Base-by-base conservation (phyloP, 129 eudicot species). In the Glebionis coronaria region DNA sequence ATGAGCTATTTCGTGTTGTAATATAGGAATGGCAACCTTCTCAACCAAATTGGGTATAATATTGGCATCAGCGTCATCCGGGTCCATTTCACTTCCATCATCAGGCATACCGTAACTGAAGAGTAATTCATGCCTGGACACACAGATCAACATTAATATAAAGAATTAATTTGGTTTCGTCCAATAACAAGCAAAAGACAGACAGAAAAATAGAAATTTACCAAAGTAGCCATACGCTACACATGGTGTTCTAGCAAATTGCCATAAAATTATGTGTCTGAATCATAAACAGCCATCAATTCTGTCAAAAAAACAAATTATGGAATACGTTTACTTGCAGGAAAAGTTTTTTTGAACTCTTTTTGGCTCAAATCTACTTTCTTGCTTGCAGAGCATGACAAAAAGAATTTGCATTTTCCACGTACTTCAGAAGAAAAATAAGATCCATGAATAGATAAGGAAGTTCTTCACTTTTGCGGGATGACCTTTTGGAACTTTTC, bases 41-140 rank as follows among this genome's bases (percentile, higher is more conserved):
- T 84, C 97, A 70, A 93, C 95, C 69, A 93, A 61, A 74, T 83
- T 83, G 29, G 99, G 99, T 69, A 93, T 74, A 5, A 93, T 87
- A 76, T 93, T 80, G 25, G 76, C 85, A 77, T 83, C 96, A 45
- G 82, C 81, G 74, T 88, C 97, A 16, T 81, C 82, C 20, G 69
- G 76, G 67, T 64, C 68, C 47, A 67, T 78, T 65, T 74, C 56
- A 78, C 72, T 80, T 42, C 76, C 86, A 56, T 83, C 95, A 65
- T 88, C 91, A 16, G 86, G 82, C 63, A 76, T 63, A 65, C 98
- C 97, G 46, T 84, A 89, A 79, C 72, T 72, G 57, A 80, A 86
- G 42, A 93, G 83, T 74, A 84, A 73, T 14, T 83, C 84, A 78
- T 90, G 93, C 97, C 99, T 94, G 85, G 19, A 74, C 19, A 68